A percentile compares a stretch with the other conserved stretches of the same genome.
These are phyloP conservation scores for Candida oleophila DNA, from an alignment of 805 yeast species.

Conservation along the genomic window DNA sequence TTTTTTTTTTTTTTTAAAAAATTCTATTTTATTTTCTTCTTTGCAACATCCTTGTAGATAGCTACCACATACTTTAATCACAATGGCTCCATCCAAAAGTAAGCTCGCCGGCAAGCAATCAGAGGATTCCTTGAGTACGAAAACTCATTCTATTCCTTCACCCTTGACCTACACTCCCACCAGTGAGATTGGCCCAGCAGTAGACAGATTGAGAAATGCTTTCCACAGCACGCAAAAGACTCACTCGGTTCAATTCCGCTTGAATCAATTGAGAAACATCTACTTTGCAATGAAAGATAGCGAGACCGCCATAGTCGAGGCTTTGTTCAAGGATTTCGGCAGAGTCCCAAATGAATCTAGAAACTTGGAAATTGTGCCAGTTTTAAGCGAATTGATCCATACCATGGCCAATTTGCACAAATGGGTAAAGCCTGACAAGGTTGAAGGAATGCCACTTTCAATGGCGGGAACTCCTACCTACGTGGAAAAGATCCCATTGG, in stretches of 20 bases:
- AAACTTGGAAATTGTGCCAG: constrained; percentile 53
- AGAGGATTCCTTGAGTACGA: neutral
- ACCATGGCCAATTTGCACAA: constrained; percentile 57
- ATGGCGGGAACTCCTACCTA: constrained; percentile 29
- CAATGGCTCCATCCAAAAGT: neutral
- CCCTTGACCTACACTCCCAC: constrained; percentile 42
- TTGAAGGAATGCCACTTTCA: constrained; percentile 35
- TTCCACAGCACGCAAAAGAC: constrained; percentile 48
- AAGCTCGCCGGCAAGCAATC: neutral
- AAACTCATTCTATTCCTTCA: neutral
- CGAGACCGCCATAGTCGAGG: constrained; percentile 51
- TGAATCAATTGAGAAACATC: constrained; percentile 63
- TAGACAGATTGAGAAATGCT: constrained; percentile 38
- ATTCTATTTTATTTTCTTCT: neutral
- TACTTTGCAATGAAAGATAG: constrained; percentile 64
- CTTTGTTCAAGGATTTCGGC: constrained; percentile 66
- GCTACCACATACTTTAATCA: no score
- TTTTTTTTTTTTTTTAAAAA: neutral
- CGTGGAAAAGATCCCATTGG: constrained; percentile 46
- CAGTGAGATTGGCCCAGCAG: constrained; percentile 47
- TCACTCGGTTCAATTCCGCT: constrained; percentile 53
- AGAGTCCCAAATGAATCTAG: constrained; percentile 63
- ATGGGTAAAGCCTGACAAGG: constrained; percentile 57
- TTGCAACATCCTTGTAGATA: no score
- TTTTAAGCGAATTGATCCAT: constrained; percentile 54